These are phyloP conservation scores for Chrysoporthe austroafricana DNA, from an alignment of 2,329 filamentous ascomycete species.

Conservation along the genomic window DNA sequence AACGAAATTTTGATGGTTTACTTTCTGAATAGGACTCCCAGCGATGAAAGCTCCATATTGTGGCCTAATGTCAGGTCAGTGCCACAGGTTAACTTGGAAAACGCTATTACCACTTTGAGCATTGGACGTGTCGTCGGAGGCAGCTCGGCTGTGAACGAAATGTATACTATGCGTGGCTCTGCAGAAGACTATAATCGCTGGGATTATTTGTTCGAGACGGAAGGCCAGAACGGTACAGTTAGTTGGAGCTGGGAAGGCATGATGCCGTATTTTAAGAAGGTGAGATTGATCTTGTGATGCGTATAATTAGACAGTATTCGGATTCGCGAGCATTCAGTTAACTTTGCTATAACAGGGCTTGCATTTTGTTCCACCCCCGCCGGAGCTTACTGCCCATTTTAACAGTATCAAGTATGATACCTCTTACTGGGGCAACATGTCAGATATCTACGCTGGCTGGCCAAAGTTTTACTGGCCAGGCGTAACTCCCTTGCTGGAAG, in stretches of 20 bases:
- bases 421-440: constrained; percentile 44
- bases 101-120: constrained; percentile 32
- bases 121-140: constrained; percentile 40
- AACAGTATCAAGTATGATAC: constrained; percentile 40
- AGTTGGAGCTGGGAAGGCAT: constrained; percentile 40
- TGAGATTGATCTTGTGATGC: constrained; percentile 3
- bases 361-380: constrained; percentile 34
- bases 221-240: constrained; percentile 22
- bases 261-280: constrained; percentile 41
- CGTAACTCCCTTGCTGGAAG: constrained; percentile 38
- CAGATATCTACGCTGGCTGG: constrained; percentile 43
- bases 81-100: constrained; percentile 35
- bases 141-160: constrained; percentile 42
- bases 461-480: constrained; percentile 45
- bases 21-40: too few relatives aligned
- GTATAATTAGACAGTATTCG: too few relatives aligned
- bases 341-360: constrained; percentile 17
- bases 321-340: not conserved
- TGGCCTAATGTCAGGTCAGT: constrained; percentile 29
- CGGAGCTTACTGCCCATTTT: constrained; percentile 31
- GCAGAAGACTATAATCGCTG: constrained; percentile 41
- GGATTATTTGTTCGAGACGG: constrained; percentile 37
- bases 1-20: not conserved
- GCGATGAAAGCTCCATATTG: too few relatives aligned
- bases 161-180: constrained; percentile 41